Evolutionary conservation across 108 stramenopile species (phyloP), one percentile per base, ranked within the genome.

Genomic region (Mayamaea pseudoterrestris): DNA sequence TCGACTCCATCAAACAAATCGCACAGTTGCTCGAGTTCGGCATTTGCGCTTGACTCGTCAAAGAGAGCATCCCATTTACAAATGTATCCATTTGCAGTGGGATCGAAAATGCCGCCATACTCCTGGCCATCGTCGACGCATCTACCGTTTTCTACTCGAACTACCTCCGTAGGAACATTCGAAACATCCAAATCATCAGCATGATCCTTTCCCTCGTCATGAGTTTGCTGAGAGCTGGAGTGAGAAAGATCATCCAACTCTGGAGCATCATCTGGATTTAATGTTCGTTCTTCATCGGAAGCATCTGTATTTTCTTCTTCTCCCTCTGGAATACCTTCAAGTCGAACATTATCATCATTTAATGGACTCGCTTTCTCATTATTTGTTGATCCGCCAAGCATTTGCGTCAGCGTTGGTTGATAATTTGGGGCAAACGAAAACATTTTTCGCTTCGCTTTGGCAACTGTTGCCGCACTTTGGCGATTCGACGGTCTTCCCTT

Each of bases 321-420:
- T 5, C 17, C 44, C 5, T 45, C 30, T 3, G 37, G 37, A 5
- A 39, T 14, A 3, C 3, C 37, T 8, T 39, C 37, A 6, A 18
- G 5, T 20, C 20, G 5, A 14, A 39, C 16, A 8, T 39, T 20
- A 20, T 18, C 37, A 27, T 45, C 44, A 45, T 45, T 21, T 9
- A 27, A 24, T 3, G 44, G 3, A 14, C 9, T 45, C 9, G 21
- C 48, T 13, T 50, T 27, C 22, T 16, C 35, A 21, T 12, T 34
- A 16, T 22, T 30, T 5, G 21, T 34, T 13, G 17, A 14, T 5
- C 31, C 28, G 7, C 65, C 65, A 27, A 66, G 28, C 35, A 66
- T 39, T 36, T 66, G 51, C n/a, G 58, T 60, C 17, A 66, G 24
- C 8, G 58, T 66, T 5, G 58, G 53, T 44, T 66, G 65, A 9